These are phyloP conservation scores for Closterium sp. DNA, from an alignment of 139 green algal species.

Conservation along the genomic window DNA sequence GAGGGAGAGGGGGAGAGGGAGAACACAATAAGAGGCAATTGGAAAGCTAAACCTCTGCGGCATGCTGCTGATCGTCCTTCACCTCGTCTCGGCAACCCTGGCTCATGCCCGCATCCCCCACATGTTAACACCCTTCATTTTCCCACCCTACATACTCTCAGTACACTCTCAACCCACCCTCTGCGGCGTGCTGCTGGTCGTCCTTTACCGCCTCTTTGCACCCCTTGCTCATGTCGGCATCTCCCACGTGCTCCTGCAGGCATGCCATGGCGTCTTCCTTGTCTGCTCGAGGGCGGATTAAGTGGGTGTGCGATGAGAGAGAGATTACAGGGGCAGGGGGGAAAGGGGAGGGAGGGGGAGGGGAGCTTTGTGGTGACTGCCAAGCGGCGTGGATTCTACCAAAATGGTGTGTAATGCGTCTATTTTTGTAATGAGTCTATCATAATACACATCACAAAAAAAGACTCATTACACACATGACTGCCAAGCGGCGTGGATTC, in stretches of 20 bases:
- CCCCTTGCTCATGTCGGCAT: slow-evolving; percentile 65
- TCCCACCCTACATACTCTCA: too few species aligned
- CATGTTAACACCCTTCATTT: too few species aligned
- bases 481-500: too few species aligned
- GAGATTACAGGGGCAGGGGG: background rate
- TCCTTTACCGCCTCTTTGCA: slow-evolving; percentile 67
- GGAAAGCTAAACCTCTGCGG: background rate
- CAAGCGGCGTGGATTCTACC: too few species aligned
- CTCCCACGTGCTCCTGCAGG: slow-evolving; percentile 65
- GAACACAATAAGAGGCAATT: background rate
- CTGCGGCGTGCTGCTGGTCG: slow-evolving; percentile 59
- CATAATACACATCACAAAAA: too few species aligned
- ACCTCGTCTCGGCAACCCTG: slow-evolving; percentile 71
- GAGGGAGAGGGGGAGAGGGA: background rate
- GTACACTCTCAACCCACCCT: slow-evolving; percentile 13
- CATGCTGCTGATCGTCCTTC: slow-evolving; percentile 59
- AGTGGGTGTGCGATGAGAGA: background rate
- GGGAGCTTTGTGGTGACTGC: too few species aligned
- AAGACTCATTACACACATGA: too few species aligned
- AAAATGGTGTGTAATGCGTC: too few species aligned
- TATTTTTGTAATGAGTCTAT: too few species aligned
- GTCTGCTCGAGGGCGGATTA: slow-evolving; percentile 19
- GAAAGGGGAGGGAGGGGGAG: too few species aligned
- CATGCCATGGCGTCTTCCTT: slow-evolving; percentile 69
- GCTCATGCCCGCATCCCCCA: slow-evolving; percentile 64